These are phyloP conservation scores for Candolleomyces efflorescens DNA, from an alignment of 768 basidiomycete species.

Conservation along the genomic window DNA sequence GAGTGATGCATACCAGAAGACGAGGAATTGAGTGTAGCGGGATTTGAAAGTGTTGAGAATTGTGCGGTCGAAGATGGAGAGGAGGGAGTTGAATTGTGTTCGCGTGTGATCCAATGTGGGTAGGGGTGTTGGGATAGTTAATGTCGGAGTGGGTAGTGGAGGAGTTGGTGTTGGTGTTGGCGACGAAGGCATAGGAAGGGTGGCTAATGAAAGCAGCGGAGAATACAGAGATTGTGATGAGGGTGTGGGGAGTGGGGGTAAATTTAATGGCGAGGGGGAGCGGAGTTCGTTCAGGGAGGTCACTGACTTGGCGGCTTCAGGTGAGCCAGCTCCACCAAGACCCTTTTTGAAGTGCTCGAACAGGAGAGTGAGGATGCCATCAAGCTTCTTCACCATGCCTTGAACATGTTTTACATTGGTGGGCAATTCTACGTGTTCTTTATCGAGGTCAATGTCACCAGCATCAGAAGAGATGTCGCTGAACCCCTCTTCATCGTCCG, in stretches of 20 bases:
- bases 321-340: slow-evolving; percentile 16
- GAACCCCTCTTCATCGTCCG: slow-evolving; percentile 51
- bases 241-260: slow-evolving; percentile 30
- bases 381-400: slow-evolving; percentile 90
- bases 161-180: background rate
- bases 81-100: slow-evolving; percentile 78
- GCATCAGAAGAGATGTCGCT: slow-evolving; percentile 78
- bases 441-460: slow-evolving; percentile 42
- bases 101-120: slow-evolving; percentile 28
- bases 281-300: slow-evolving; percentile 15
- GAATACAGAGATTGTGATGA: slow-evolving; percentile 8
- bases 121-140: slow-evolving; percentile 11
- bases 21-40: slow-evolving; percentile 93
- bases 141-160: slow-evolving; percentile 15
- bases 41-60: slow-evolving; percentile 96
- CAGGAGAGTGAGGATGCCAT: slow-evolving; percentile 77
- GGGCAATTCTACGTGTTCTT: slow-evolving; percentile 35
- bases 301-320: background rate
- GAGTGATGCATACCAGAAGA: slow-evolving; percentile 94
- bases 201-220: background rate
- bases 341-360: slow-evolving; percentile 78
- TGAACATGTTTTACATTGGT: slow-evolving; percentile 66
- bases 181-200: slow-evolving; percentile 2
- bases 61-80: slow-evolving; percentile 90
- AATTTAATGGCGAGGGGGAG: slow-evolving; percentile 27